Conservation (phyloP, 2,329 filamentous ascomycete genomes). For the Zymoseptoria crescenta region DNA sequence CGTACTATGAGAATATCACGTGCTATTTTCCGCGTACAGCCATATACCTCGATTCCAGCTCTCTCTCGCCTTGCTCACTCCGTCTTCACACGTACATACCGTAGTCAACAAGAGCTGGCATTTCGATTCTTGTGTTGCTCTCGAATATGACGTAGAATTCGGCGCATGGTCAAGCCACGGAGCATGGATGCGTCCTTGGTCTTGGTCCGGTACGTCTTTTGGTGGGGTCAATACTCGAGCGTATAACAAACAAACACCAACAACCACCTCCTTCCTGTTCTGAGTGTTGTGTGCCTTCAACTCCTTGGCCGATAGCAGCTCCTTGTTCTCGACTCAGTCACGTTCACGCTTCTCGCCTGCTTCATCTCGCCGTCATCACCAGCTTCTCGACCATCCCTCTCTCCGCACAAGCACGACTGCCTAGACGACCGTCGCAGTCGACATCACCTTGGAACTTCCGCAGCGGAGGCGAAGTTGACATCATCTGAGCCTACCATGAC, state of each 20-base stretch:
- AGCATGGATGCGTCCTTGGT: neutral
- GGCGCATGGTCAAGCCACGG: neutral
- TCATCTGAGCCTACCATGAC: neutral
- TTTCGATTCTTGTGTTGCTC: neutral
- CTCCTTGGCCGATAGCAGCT: neutral
- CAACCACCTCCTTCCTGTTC: neutral
- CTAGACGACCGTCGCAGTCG: neutral
- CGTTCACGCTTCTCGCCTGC: neutral
- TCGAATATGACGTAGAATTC: neutral
- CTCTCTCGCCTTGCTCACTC: neutral
- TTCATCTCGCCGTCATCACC: neutral
- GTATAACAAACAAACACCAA: neutral
- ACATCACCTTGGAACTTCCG: neutral
- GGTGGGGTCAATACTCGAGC: neutral
- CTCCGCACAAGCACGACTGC: neutral
- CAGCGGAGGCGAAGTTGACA: neutral
- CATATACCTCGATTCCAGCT: neutral
- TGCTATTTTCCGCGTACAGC: neutral
- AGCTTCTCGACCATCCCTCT: neutral
- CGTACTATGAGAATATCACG: neutral
- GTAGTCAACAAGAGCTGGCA: neutral
- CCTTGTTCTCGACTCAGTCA: neutral
- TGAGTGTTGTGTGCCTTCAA: neutral
- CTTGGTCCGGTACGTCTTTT: neutral
- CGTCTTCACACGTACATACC: neutral